A percentile compares a stretch with the other conserved stretches of the same genome.
These are phyloP conservation scores for Cutaneotrichosporon curvatum DNA, from an alignment of 1,284 basidiomycete species.

Conservation along the genomic window DNA sequence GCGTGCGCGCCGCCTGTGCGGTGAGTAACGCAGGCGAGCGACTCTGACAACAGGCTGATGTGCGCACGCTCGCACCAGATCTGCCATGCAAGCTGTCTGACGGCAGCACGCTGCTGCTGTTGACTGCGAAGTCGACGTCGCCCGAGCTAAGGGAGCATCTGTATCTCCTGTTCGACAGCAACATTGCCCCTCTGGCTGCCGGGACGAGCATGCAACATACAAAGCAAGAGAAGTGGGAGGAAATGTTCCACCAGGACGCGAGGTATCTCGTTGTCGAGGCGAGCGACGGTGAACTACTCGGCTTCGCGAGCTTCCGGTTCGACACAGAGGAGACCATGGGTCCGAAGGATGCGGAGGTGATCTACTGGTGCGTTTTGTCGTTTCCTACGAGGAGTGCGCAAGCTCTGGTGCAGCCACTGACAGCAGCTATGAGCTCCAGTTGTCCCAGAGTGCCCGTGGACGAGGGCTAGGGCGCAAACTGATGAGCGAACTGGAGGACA, in stretches of 20 bases:
- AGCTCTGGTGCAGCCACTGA: conserved; percentile 1
- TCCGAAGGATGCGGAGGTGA: conserved; percentile 31
- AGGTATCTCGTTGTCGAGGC: conserved; percentile 24
- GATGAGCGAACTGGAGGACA: conserved; percentile 29
- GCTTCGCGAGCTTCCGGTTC: conserved; percentile 42
- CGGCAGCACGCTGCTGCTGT: conserved; percentile 8
- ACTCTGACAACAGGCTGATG: not conserved
- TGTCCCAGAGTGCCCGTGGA: conserved; percentile 18
- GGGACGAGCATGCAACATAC: conserved; percentile 25
- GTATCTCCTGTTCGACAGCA: conserved; percentile 29
- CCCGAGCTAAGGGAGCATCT: conserved; percentile 16
- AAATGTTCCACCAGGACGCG: conserved; percentile 38
- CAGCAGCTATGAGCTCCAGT: conserved; percentile 41
- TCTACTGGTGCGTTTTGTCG: conserved; percentile 33
- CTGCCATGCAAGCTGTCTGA: conserved; percentile 11
- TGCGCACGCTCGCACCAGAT: conserved; percentile 16
- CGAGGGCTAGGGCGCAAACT: conserved; percentile 29
- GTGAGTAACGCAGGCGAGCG: conserved; percentile 8
- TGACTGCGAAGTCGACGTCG: conserved; percentile 7
- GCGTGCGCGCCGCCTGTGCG: conserved; percentile 18
- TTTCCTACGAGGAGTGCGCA: not conserved
- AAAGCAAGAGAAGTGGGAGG: conserved; percentile 27
- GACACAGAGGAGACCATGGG: conserved; percentile 42
- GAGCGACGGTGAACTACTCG: conserved; percentile 18
- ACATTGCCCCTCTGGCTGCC: conserved; percentile 30